Evolutionary conservation across 2,329 filamentous ascomycete genomes (phyloP).

Genomic region (Hymenoscyphus infarciens): DNA sequence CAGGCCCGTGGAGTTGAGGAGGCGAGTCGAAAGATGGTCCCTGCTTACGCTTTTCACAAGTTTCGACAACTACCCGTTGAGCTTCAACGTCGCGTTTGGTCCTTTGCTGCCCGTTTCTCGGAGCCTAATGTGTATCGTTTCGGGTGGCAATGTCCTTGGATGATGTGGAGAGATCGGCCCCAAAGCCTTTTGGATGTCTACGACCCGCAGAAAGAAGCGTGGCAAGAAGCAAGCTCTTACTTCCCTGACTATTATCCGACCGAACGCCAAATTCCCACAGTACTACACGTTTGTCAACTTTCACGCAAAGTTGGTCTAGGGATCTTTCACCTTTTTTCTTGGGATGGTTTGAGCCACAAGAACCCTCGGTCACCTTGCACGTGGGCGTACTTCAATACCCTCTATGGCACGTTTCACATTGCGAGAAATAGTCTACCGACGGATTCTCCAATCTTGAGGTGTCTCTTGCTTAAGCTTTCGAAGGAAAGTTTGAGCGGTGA

Average conservation of each 20-base stretch:
- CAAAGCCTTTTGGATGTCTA: background rate
- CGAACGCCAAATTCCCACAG: background rate
- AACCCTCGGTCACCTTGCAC: background rate
- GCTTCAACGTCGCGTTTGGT: background rate
- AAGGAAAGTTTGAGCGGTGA: background rate
- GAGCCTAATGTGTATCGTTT: background rate
- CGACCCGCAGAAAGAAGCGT: background rate
- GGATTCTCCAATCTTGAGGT: too few relatives aligned
- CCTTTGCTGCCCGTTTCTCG: background rate
- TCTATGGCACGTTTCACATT: background rate
- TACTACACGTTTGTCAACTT: background rate
- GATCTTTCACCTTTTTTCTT: background rate
- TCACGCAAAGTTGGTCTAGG: background rate
- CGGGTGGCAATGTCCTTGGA: too few relatives aligned
- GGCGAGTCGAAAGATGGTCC: background rate
- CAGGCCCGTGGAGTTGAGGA: background rate
- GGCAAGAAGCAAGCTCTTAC: background rate
- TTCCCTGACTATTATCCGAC: background rate
- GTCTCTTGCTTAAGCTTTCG: background rate
- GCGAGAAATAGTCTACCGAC: background rate
- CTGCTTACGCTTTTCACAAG: background rate
- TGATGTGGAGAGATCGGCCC: too few relatives aligned
- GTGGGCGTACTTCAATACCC: background rate
- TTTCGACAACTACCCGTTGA: background rate
- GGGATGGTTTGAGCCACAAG: too few relatives aligned